These are phyloP conservation scores for Claviceps monticola DNA, from an alignment of 2,329 filamentous ascomycete genomes.

Conservation along the genomic window DNA sequence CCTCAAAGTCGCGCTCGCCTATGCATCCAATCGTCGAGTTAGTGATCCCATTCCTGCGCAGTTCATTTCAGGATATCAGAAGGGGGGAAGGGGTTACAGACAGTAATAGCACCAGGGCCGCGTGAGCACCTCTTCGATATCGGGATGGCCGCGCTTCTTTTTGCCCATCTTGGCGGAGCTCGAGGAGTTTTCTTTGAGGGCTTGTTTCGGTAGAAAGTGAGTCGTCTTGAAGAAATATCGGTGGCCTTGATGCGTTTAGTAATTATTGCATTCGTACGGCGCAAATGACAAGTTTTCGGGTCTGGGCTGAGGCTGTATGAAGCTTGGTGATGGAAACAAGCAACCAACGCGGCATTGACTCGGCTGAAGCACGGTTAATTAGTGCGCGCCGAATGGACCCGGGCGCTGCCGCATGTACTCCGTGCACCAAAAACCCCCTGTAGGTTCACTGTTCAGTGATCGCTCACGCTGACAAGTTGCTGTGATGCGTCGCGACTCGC, in stretches of 20 bases:
- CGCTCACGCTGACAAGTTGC: too few relatives aligned
- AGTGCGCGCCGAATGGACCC: not conserved
- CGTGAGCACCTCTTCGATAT: conserved; percentile 74
- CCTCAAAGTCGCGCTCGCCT: conserved; percentile 93
- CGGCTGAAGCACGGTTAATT: conserved; percentile 15
- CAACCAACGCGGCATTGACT: not conserved
- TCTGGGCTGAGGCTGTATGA: not conserved
- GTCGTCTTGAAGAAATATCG: too few relatives aligned
- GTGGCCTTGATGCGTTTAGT: not conserved
- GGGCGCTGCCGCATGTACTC: too few relatives aligned
- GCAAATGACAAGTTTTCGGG: not conserved
- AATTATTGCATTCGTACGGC: not conserved
- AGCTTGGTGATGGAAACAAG: not conserved
- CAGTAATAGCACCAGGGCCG: conserved; percentile 99
- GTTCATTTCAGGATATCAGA: not conserved
- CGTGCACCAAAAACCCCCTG: too few relatives aligned
- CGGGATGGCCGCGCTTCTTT: conserved; percentile 76
- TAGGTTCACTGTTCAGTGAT: too few relatives aligned
- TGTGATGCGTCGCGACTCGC: too few relatives aligned
- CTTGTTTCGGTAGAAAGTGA: not conserved
- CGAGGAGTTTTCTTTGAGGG: not conserved
- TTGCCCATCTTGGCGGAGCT: conserved; percentile 51
- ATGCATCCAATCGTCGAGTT: conserved; percentile 3
- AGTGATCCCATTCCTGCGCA: conserved; percentile 11
- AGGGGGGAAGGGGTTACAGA: conserved; percentile 16